Evolutionary conservation across 2,329 filamentous ascomycete genomes (phyloP).

Genomic region (Verticillium nonalfalfae): DNA sequence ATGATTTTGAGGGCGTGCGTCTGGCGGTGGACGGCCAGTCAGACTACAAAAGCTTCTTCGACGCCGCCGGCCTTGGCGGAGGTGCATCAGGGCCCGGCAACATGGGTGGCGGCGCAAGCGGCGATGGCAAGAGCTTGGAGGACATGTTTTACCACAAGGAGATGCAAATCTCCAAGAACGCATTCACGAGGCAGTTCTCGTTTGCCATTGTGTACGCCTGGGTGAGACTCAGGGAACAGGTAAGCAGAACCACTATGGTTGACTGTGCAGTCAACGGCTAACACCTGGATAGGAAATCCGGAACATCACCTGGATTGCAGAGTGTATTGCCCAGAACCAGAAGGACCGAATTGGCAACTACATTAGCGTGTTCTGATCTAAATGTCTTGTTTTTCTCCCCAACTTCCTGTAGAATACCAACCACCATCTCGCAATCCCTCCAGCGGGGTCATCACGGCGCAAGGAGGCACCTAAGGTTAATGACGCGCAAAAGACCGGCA

Average conservation of each 20-base stretch:
- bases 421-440: slow-evolving; percentile 1
- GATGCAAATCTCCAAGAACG: slow-evolving; percentile 94
- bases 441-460: slow-evolving; percentile 28
- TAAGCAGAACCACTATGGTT: slow-evolving; percentile 35
- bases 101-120: slow-evolving; percentile 72
- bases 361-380: slow-evolving; percentile 84
- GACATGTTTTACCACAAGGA: slow-evolving; percentile 99
- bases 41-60: slow-evolving; percentile 95
- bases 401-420: slow-evolving; percentile 35
- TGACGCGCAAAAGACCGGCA: slow-evolving; percentile 11
- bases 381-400: slow-evolving; percentile 12
- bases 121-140: slow-evolving; percentile 84
- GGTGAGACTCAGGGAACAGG: slow-evolving; percentile 97
- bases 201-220: slow-evolving; percentile 94
- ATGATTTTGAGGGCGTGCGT: slow-evolving; percentile 89
- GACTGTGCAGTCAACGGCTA: background rate
- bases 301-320: slow-evolving; percentile 99
- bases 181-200: slow-evolving; percentile 94
- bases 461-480: slow-evolving; percentile 12
- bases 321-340: slow-evolving; percentile 99
- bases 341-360: slow-evolving; percentile 99
- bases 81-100: slow-evolving; percentile 70
- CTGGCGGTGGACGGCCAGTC: slow-evolving; percentile 87
- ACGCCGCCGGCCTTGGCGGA: slow-evolving; percentile 74
- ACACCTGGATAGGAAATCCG: slow-evolving; percentile 72